Evolutionary conservation across 768 basidiomycete genomes (phyloP).

Genomic region (Hemileccinum rubropunctum): DNA sequence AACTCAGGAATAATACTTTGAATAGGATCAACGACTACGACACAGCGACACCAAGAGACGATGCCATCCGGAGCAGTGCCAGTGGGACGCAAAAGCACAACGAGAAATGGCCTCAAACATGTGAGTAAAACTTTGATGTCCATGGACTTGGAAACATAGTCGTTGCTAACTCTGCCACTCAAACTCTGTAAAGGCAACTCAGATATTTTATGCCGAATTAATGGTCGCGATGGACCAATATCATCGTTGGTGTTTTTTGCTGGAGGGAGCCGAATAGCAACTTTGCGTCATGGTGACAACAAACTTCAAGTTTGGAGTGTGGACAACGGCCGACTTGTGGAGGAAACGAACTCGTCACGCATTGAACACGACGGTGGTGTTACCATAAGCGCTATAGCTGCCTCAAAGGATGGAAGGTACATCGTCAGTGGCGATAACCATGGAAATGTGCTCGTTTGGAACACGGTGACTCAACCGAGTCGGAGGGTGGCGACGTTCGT

Average conservation of each 20-base stretch:
- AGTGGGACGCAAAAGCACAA: background rate
- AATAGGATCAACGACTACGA: no score
- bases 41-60: no score
- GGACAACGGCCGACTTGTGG: background rate
- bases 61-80: background rate
- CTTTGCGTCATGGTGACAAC: background rate
- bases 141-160: background rate
- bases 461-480: background rate
- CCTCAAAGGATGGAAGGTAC: conserved; percentile 9
- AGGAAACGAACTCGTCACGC: background rate
- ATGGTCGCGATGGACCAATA: background rate
- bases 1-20: no score
- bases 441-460: conserved; percentile 11
- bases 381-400: background rate
- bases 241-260: conserved; percentile 2
- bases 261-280: background rate
- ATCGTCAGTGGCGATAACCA: conserved; percentile 6
- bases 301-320: background rate
- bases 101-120: background rate
- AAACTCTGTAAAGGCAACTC: background rate
- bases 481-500: background rate
- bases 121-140: background rate
- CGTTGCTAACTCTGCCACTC: background rate
- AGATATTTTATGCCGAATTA: background rate
- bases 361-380: background rate